Base-by-base conservation (phyloP, 306 rosid genomes). In the Styphnolobium japonicum region DNA sequence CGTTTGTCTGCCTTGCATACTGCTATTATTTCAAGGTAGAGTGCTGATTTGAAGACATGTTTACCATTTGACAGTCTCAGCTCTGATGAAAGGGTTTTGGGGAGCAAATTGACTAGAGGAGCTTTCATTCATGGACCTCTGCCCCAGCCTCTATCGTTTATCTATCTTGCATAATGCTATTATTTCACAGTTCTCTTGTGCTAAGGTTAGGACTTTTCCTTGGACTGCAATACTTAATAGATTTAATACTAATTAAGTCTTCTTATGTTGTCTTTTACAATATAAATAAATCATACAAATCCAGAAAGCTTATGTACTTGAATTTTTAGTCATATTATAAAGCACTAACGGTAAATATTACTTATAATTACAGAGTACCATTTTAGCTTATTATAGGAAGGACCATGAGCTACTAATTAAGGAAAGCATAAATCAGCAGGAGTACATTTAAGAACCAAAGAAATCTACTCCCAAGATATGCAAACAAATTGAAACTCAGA, bases 401-500 rank as follows among this genome's bases (percentile, higher is more conserved):
- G 77, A 61, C 37, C 39, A 56, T 5, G 11, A 52, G 40, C 22
- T 21, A 53, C 49, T 52, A 25, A 29, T 25, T 43, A 56, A 65
- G 73, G 43, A 74, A 49, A 61, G 29, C 49, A 66, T 57, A 53
- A 71, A 58, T 64, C 21, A 42, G 39, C 19, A 31, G 7, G 37
- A 71, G 12, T n/a, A 77, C 11, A 31, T 16, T 56, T 52, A 23
- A 52, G 68, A 53, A 61, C 48, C 33, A 57, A 29, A 65, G 16
- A 25, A 45, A 29, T 64, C 45, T n/a, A 10, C 51, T 15, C 9
- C 8, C 49, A 33, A 58, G 71, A 64, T 66, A 77, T 68, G 48
- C 45, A 73, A 62, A 48, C 31, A 55, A 79, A 67, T 31, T 43
- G 64, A 67, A 73, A 67, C 60, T 55, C 58, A 69, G 74, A 70